Conservation (phyloP, 2,329 filamentous ascomycete genomes). For the Emmonsia crescens region DNA sequence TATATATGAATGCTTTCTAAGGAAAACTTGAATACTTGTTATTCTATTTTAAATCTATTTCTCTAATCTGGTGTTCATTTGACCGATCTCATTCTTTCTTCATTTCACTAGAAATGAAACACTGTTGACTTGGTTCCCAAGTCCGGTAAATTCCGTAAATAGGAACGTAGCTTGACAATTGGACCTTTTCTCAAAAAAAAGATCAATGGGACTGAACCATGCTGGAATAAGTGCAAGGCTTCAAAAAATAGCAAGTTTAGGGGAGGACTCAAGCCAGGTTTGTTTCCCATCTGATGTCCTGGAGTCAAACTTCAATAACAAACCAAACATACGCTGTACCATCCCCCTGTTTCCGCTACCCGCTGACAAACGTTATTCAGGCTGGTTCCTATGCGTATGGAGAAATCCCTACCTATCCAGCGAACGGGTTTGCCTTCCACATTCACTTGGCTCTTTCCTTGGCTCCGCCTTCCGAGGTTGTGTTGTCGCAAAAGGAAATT, state of each 20-base stretch:
- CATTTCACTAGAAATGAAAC: background rate
- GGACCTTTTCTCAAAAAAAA: background rate
- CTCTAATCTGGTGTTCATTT: background rate
- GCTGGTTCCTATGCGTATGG: background rate
- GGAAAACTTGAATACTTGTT: background rate
- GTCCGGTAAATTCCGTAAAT: background rate
- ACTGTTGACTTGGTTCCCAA: background rate
- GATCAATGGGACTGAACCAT: conserved; percentile 50
- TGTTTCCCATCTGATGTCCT: background rate
- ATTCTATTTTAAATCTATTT: background rate
- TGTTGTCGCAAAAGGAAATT: background rate
- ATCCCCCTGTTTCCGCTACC: background rate
- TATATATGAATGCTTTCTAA: background rate
- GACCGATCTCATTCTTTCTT: background rate
- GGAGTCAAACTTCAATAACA: background rate
- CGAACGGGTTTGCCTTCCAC: background rate
- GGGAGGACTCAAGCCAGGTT: background rate
- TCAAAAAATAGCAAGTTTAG: background rate
- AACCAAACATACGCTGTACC: background rate
- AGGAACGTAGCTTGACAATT: background rate
- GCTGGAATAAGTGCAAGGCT: background rate
- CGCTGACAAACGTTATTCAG: background rate
- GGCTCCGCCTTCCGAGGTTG: background rate
- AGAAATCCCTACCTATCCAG: background rate
- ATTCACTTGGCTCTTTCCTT: background rate